Evolutionary conservation across 2,329 filamentous ascomycete species (phyloP), one percentile per base, ranked within the genome.

Genomic region (Pyrenochaeta sp.): DNA sequence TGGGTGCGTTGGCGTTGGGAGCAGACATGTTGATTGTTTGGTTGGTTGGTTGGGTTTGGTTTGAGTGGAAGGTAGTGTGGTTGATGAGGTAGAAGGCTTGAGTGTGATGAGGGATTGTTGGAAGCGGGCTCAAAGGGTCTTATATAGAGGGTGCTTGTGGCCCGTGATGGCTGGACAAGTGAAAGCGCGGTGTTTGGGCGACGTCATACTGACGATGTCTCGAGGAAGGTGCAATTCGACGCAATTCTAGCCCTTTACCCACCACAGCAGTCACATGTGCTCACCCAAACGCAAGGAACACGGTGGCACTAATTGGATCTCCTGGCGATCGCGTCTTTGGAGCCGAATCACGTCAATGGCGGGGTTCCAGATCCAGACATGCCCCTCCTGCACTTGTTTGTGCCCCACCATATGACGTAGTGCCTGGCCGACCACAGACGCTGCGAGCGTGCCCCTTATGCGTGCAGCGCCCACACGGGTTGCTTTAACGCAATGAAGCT

Each of bases 1-100:
- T 74, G 51, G 72, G 72, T 51, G 60, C 67, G 63, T 74, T 67
- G 58, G 63, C 68, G 69, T 74, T 74, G 57, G 72, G 72, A 44
- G 68, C 71, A 72, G 72, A 72, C 72, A 74, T 74, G 42, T 61
- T 73, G 69, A 58, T 51, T 41, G 50, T 38, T 15, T 35, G 48
- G 41, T 51, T 52, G 44, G 24, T 27, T 28, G 36, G 22, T 53
- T 53, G 41, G 43, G 21, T 41, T 41, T 34, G 38, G 28, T 34
- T 36, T 36, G 37, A 26, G 26, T 44, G 35, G 23, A 42, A 41
- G 30, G 44, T 47, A 40, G 47, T 28, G 40, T 47, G 44, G 38
- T 41, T 42, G 38, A 20, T 40, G 35, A 24, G 23, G 14, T 14
- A 35, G 37, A 32, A 35, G 37, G 37, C 37, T 53, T 58, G 46